Evolutionary conservation across 306 rosid species (phyloP).

Genomic region (Ziziphus jujuba): DNA sequence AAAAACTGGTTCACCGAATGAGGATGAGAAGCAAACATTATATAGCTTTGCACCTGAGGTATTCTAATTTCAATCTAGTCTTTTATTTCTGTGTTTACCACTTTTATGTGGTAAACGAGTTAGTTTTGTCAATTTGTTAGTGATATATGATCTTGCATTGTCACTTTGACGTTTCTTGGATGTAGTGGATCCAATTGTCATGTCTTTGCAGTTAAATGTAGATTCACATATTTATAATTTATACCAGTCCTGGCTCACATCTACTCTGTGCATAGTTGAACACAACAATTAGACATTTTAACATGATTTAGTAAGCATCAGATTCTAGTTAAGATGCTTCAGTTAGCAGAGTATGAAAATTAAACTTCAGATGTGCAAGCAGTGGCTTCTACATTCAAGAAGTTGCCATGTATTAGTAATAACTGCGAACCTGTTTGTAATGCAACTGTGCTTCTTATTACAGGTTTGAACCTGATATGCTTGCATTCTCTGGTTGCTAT

Average conservation of each 20-base stretch:
- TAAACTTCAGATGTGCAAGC: not conserved
- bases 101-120: constrained; percentile 7
- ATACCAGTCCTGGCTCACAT: not conserved
- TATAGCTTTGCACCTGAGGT: constrained; percentile 93
- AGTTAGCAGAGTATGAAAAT: not conserved
- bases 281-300: not conserved
- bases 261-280: not conserved
- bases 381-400: not conserved
- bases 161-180: constrained; percentile 12
- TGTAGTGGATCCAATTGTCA: not conserved
- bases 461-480: constrained; percentile 99
- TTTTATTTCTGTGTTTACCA: constrained; percentile 9
- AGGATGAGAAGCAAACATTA: constrained; percentile 79
- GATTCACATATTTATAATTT: not conserved
- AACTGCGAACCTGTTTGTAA: constrained; percentile 20
- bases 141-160: not conserved
- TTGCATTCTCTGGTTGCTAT: constrained; percentile 97
- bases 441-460: constrained; percentile 23
- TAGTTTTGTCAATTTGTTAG: not conserved
- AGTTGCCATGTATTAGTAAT: not conserved
- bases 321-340: not conserved
- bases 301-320: not conserved
- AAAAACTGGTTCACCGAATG: constrained; percentile 72
- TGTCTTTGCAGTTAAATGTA: not conserved
- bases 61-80: constrained; percentile 25